Evolutionary conservation across 202 grass and related monocot genomes (phyloP).

Genomic region (Miscanthus sacchariflorus): DNA sequence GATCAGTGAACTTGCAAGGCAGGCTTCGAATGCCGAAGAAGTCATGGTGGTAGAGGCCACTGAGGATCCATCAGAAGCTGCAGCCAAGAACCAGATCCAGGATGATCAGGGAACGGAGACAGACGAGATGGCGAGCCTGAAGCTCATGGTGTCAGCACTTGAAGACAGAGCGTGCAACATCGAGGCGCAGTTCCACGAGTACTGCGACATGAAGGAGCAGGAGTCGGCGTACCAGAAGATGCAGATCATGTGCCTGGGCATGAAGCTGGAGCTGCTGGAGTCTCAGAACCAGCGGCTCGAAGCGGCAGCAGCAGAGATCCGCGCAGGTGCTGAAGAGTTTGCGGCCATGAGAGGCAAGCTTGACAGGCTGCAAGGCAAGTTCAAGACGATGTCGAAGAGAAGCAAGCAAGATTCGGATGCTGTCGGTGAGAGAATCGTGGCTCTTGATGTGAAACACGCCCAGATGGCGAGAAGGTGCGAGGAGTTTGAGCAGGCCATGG

Average conservation of each 20-base stretch:
- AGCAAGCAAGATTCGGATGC: constrained; percentile 45
- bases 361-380: constrained; percentile 47
- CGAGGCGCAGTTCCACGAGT: constrained; percentile 63
- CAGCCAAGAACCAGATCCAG: constrained; percentile 28
- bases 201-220: constrained; percentile 70
- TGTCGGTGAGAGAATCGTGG: constrained; percentile 47
- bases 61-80: constrained; percentile 30
- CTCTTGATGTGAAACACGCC: constrained; percentile 55
- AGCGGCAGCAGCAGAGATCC: constrained; percentile 39
- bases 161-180: constrained; percentile 57
- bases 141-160: constrained; percentile 47
- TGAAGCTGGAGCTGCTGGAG: constrained; percentile 83
- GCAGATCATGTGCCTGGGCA: constrained; percentile 87
- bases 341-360: constrained; percentile 45
- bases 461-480: constrained; percentile 48
- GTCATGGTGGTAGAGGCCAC: constrained; percentile 23
- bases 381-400: constrained; percentile 52
- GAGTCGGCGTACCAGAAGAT: constrained; percentile 85
- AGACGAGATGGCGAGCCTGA: constrained; percentile 63
- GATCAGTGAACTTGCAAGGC: constrained; percentile 38
- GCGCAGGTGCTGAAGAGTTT: constrained; percentile 36
- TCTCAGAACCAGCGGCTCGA: constrained; percentile 74
- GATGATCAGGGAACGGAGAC: constrained; percentile 11
- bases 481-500: constrained; percentile 55
- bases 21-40: constrained; percentile 46